Evolutionary conservation across 2,329 filamentous ascomycete genomes (phyloP), one percentile per base, ranked within the genome.

Genomic region (Penicillium sp.): DNA sequence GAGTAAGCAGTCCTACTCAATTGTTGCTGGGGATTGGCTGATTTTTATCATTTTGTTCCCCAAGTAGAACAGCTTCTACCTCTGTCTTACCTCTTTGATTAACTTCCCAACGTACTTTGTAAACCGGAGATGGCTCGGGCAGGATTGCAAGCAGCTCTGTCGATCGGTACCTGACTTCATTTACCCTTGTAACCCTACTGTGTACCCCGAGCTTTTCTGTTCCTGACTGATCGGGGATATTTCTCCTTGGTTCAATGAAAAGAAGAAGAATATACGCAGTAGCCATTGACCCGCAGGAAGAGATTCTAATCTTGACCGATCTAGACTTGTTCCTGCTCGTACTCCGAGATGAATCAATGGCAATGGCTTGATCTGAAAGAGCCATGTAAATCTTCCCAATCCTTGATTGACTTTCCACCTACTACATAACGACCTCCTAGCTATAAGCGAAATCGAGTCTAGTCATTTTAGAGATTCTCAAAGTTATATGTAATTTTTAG

Each of bases 91-190:
- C n/a, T n/a, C n/a, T n/a, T n/a, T n/a, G n/a, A n/a, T n/a, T n/a
- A n/a, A n/a, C n/a, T n/a, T n/a, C n/a, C n/a, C n/a, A 22, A 22
- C 5, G 19, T 22, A 22, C 19, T 22, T 22, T 22, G 19, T 22
- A 25, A 25, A 6, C 41, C 47, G 47, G 41, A 40, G 29, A 34
- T 49, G 31, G 39, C 33, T 43, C 46, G 49, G 35, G 18, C 34
- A 41, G 38, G 29, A 49, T 35, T 40, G 27, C 14, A 39, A 34
- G 19, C 22, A 7, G 22, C 22, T 36, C 25, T 46, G 53, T 54
- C 43, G 50, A 57, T 54, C 53, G 52, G 57, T 61, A 56, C 58
- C 59, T 61, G 58, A 55, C 46, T 54, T 44, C 29, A 50, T 45
- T 38, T 47, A 45, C 34, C 45, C 41, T 37, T 46, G 40, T 39